Conservation (phyloP, 805 yeast species). For the Saccharomycopsis javanensis region DNA sequence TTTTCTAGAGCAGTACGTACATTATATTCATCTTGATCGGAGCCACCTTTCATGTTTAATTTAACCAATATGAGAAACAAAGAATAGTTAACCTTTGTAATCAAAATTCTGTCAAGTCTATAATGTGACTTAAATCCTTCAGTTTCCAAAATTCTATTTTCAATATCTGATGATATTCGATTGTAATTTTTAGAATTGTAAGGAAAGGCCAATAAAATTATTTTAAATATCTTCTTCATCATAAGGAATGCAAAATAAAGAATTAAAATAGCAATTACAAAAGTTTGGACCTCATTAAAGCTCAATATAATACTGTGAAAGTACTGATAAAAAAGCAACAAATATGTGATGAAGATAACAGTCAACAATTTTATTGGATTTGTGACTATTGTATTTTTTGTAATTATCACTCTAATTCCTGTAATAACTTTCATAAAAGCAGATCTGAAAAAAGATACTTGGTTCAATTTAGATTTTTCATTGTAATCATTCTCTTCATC, state of each 20-base stretch:
- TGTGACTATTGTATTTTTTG: constrained; percentile 12
- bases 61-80: constrained; percentile 48
- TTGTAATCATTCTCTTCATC: constrained; percentile 1
- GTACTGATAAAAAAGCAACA: constrained; percentile 32
- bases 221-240: constrained; percentile 41
- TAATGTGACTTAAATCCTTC: constrained; percentile 45
- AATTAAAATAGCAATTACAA: constrained; percentile 35
- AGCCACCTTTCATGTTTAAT: constrained; percentile 56
- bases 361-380: constrained; percentile 32
- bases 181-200: constrained; percentile 31
- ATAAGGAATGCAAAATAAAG: constrained; percentile 43
- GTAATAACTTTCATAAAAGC: not conserved
- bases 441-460: not conserved
- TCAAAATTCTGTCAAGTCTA: constrained; percentile 35
- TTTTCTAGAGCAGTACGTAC: constrained; percentile 41
- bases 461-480: not conserved
- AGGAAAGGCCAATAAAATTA: constrained; percentile 46
- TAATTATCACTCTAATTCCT: not conserved
- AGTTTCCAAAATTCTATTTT: constrained; percentile 36
- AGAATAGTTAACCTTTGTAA: constrained; percentile 55
- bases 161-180: constrained; percentile 30
- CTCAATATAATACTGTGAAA: constrained; percentile 18
- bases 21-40: constrained; percentile 57
- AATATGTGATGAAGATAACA: constrained; percentile 31
- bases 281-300: constrained; percentile 35